Percentiles rank a stretch among this genome's conserved stretches.
Conservation (phyloP, 495 filamentous ascomycete genomes). For the Lasiosphaeris hirsuta region DNA sequence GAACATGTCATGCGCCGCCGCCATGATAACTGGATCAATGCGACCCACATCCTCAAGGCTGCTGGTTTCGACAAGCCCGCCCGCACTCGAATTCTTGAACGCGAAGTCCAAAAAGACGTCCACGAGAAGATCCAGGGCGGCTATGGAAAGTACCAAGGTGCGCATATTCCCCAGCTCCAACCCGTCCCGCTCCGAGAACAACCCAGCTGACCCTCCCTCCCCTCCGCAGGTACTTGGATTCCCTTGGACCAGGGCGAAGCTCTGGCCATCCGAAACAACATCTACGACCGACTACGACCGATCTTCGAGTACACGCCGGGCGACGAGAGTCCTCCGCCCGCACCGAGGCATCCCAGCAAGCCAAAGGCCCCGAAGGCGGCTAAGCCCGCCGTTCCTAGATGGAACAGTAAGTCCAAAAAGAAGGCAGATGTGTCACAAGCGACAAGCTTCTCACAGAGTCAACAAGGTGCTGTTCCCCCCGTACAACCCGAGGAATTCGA, state of each 20-base stretch:
- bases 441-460: conserved; percentile 19
- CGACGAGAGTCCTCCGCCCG: conserved; percentile 83
- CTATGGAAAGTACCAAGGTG: conserved; percentile 97
- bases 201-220: conserved; percentile 22
- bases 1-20: conserved; percentile 86
- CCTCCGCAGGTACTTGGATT: conserved; percentile 81
- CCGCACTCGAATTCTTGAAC: conserved; percentile 87
- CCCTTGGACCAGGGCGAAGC: conserved; percentile 75
- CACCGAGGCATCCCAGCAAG: conserved; percentile 86
- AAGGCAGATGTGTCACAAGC: conserved; percentile 11
- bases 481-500: conserved; percentile 41
- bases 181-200: background rate
- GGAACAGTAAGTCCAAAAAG: conserved; percentile 40
- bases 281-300: conserved; percentile 73
- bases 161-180: conserved; percentile 1
- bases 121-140: conserved; percentile 98
- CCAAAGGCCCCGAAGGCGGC: conserved; percentile 57
- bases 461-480: conserved; percentile 23
- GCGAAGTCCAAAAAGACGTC: conserved; percentile 91
- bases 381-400: conserved; percentile 54
- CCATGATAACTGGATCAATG: conserved; percentile 86
- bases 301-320: conserved; percentile 90
- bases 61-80: conserved; percentile 74
- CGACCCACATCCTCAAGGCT: conserved; percentile 88
- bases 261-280: conserved; percentile 80